Evolutionary conservation across 352 stramenopile species (phyloP), one percentile per base, ranked within the genome.

Genomic region (Phytophthora multivora): DNA sequence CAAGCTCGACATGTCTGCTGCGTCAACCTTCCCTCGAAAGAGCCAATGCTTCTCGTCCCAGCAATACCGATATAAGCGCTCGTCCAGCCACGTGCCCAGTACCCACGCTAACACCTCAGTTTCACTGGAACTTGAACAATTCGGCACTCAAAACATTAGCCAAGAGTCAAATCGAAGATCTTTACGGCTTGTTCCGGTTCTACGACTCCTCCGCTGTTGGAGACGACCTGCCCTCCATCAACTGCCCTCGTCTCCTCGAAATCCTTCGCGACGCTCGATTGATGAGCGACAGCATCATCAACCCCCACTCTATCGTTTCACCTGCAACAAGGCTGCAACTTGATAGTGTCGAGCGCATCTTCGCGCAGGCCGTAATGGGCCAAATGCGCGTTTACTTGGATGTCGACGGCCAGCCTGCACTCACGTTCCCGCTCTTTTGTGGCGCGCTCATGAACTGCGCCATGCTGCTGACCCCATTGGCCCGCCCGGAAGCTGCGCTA

Each of bases 311-410:
- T 33, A 33, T 4, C 8, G 28, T 8, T 36, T 12, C 6, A 55
- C n/a, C 8, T 56, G 40, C 28, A 19, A 16, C 50, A n/a, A 13
- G 5, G 9, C 43, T 71, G 26, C 13, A 28, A 12, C 15, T 49
- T 23, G 16, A 59, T 3, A 53, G 48, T n/a, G 63, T 83, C 8
- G 79, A 87, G 51, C 48, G 43, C 15, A 67, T 88, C 16, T 90
- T 90, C 46, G 80, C 78, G 0, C 64, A 86, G 31, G 77, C 80
- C 0, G 68, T 75, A 11, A 60, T 90, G 46, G 80, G 80, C 30
- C 85, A 88, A 53, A 66, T 90, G 36, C 76, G 80, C 19, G 66
- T 80, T 41, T 86, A 86, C 25, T 42, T 90, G 1, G 80, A 90
- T 51, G 68, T 64, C 0, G 77, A 88, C 10, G 68, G 54, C 0